phyloP scores from a whole-genome alignment of 768 basidiomycete genomes.

The Amanita fuliginea region DNA sequence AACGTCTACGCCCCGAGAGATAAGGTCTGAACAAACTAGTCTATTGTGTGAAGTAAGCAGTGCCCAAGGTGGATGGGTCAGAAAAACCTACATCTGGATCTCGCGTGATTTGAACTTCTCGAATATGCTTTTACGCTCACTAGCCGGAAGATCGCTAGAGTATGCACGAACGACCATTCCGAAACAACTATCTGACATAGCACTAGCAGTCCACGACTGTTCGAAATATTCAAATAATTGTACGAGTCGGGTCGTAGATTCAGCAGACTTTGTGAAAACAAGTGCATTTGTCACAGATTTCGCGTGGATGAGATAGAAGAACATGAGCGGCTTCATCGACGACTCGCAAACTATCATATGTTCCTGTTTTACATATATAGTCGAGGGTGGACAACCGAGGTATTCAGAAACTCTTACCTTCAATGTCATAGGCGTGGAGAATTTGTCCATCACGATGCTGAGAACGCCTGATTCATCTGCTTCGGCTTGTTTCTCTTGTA shows the following conservation, averaged over 20 bases:
- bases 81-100: constrained; percentile 63
- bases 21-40: constrained; percentile 91
- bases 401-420: constrained; percentile 31
- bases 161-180: constrained; percentile 54
- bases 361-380: constrained; percentile 44
- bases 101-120: constrained; percentile 74
- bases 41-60: constrained; percentile 26
- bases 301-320: constrained; percentile 75
- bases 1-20: constrained; percentile 93
- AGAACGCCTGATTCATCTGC: constrained; percentile 26
- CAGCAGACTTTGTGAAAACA: constrained; percentile 95
- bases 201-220: constrained; percentile 21
- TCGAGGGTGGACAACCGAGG: neutral
- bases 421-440: constrained; percentile 72
- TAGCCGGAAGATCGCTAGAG: constrained; percentile 71
- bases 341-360: constrained; percentile 76
- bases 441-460: constrained; percentile 60
- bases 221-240: constrained; percentile 77
- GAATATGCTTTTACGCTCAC: constrained; percentile 67
- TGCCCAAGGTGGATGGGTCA: neutral
- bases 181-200: constrained; percentile 10
- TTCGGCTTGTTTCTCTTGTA: constrained; percentile 40
- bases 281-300: constrained; percentile 57
- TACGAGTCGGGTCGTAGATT: constrained; percentile 78
- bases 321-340: constrained; percentile 75